These are phyloP conservation scores for Pyricularia pennisetigena DNA, from an alignment of 2,329 filamentous ascomycete genomes.

Conservation along the genomic window DNA sequence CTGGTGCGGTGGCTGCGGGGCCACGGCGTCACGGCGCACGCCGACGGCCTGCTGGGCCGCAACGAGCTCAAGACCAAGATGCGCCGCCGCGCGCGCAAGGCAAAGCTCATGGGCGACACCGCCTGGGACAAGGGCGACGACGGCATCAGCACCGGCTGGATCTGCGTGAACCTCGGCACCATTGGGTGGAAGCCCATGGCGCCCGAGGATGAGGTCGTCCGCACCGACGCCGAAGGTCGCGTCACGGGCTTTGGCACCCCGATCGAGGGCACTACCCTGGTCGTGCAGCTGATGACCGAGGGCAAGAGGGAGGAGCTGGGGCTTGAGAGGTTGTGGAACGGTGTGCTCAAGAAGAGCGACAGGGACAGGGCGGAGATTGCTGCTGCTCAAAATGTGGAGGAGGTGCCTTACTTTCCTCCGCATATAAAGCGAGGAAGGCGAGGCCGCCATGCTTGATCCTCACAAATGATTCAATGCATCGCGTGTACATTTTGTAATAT, in stretches of 20 bases:
- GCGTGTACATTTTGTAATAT: background rate
- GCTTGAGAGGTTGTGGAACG: conserved; percentile 42
- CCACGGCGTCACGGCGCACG: conserved; percentile 63
- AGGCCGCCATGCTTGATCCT: background rate
- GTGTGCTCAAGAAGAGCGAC: conserved; percentile 22
- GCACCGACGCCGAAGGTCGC: conserved; percentile 33
- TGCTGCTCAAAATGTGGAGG: background rate
- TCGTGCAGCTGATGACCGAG: conserved; percentile 50
- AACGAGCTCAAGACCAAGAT: conserved; percentile 88
- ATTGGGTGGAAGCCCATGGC: conserved; percentile 42
- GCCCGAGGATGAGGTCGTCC: conserved; percentile 30
- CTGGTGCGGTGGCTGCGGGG: conserved; percentile 77
- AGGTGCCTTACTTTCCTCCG: background rate
- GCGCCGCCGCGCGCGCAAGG: conserved; percentile 67
- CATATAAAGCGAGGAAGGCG: background rate
- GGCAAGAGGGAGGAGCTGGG: conserved; percentile 39
- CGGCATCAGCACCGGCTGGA: conserved; percentile 87
- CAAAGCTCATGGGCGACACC: conserved; percentile 67
- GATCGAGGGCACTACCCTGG: conserved; percentile 38
- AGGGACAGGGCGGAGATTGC: conserved; percentile 6
- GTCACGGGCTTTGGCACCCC: conserved; percentile 68
- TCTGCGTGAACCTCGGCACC: conserved; percentile 81
- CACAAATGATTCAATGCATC: background rate
- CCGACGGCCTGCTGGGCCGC: conserved; percentile 80
- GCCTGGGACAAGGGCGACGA: conserved; percentile 55